Base-by-base conservation (phyloP, 257 asterid genomes). In the Fraxinus americana region DNA sequence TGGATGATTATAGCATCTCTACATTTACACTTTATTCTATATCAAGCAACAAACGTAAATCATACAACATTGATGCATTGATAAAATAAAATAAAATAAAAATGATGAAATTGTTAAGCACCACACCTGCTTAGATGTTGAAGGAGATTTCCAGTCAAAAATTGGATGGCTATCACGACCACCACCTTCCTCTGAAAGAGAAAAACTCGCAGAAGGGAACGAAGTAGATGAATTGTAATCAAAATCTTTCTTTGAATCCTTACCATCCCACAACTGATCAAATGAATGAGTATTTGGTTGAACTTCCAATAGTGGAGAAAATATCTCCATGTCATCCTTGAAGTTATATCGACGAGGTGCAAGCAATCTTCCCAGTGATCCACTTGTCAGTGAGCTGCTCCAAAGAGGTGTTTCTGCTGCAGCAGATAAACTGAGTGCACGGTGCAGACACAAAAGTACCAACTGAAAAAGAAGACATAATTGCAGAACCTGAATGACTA, bases 251-350 rank as follows among this genome's bases (percentile, higher is more conserved):
- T 90, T 92, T 77, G 85, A 12, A 67, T 83, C 89, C 39, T 82
- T 96, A 78, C 82, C 87, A 78, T 83, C 91, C 98, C 97, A 95
- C 78, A 91, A 69, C 80, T 89, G 93, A 77, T 95, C 93, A 77
- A 93, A 87, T 77, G 97, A 90, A 76, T 97, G 98, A 67, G 99
- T 92, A 66, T 90, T 85, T 75, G 98, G 96, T 87, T 92, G 98
- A 80, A 93, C 94, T 82, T 96, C 98, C 77, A 89, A 91, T n/a
- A 96, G 90, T 54, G 99, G 97, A 76, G 99, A 96, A 82, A 96
- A 96, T 73, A 96, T 93, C 81, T 96, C 97, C 98, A 96, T 93
- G 82, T 96, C 99, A 91, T 96, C 98, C 90, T 93, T 93, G 87
- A 91, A 82, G 88, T 92, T 89, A 82, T 85, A 92, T 85, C 81